Base-by-base conservation (phyloP, 2,329 filamentous ascomycete genomes). In the Fusarium metavorans region DNA sequence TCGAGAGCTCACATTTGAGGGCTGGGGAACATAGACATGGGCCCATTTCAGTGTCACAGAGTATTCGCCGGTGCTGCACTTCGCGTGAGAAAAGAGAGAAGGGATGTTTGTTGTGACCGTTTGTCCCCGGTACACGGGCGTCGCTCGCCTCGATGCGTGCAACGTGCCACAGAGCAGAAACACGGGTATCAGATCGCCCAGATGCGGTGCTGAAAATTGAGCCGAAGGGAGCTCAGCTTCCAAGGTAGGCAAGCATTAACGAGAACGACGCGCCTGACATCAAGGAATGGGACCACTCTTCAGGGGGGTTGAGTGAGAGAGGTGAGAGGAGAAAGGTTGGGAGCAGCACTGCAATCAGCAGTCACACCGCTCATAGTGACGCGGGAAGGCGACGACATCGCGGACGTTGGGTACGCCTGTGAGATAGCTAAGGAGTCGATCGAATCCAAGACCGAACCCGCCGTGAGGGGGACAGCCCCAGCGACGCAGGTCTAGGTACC, bases 401-500 rank as follows among this genome's bases (percentile, higher is more conserved):
- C 95, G 90, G 78, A 98, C 90, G 77, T 94, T 97, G 74, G 90
- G 89, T 43, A 96, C 91, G 11, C 95, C 95, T 35, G 93, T 90
- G 65, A 98, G 87, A 84, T 97, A 98, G 80, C 93, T 92, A 77
- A 98, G 83, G 73, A 98, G 88, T 65, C 95, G 90, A 86, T 98
- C 95, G 80, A 97, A 97, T 10, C 95, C 95, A 66, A 98, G 83
- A 4, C 95, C 95, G 81, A 97, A 98, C 1, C 95, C 95, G 48
- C 95, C 95, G 79, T 98, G 95, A 39, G 95, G 95, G 66, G 95
- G 94, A 76, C 93, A 95, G n/a, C 95, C 95, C 90, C 95, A 98
- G 75, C 93, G 92, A 70, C 95, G 91, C 70, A 98, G 88, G 82
- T 98, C 95, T 27, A 94, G 86, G 81, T 98, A 98, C 95, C 95